Evolutionary conservation across 2,329 filamentous ascomycete species (phyloP).

Genomic region (Tolypocladium capitatum): DNA sequence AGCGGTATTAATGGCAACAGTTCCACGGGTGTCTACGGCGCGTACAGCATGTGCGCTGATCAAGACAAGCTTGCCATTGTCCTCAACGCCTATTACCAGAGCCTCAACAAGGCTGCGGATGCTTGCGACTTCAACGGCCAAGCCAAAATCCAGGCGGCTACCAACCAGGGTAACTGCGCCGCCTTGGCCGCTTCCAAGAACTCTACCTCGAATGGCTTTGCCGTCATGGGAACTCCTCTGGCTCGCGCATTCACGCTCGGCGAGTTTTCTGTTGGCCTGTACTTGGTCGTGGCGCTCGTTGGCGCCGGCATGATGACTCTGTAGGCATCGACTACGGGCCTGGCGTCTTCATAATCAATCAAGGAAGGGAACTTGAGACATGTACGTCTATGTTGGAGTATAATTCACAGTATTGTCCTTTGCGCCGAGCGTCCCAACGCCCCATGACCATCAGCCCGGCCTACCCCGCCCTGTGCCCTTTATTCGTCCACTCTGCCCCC

Average conservation of each 20-base stretch:
- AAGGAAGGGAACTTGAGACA: background rate
- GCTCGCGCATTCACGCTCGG: background rate
- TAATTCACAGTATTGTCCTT: background rate
- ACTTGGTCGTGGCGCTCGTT: background rate
- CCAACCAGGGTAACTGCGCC: background rate
- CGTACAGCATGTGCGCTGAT: conserved; percentile 64
- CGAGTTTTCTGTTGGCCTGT: background rate
- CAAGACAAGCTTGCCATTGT: conserved; percentile 61
- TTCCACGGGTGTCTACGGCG: conserved; percentile 45
- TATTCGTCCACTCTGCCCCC: too few species aligned
- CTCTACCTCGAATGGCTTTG: background rate
- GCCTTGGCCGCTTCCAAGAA: background rate
- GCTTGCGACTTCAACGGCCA: conserved; percentile 61
- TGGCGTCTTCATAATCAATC: too few species aligned
- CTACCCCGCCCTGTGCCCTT: too few species aligned
- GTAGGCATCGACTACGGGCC: background rate
- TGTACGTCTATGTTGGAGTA: background rate
- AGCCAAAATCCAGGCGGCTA: conserved; percentile 40
- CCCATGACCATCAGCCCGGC: too few species aligned
- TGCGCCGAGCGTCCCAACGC: too few species aligned
- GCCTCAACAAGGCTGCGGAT: conserved; percentile 31
- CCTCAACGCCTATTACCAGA: conserved; percentile 59
- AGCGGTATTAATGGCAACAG: conserved; percentile 43
- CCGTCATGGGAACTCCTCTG: background rate
- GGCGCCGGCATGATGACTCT: background rate